Evolutionary conservation across 345 rosid species (phyloP).

Genomic region (Eucalyptus pauciflora): DNA sequence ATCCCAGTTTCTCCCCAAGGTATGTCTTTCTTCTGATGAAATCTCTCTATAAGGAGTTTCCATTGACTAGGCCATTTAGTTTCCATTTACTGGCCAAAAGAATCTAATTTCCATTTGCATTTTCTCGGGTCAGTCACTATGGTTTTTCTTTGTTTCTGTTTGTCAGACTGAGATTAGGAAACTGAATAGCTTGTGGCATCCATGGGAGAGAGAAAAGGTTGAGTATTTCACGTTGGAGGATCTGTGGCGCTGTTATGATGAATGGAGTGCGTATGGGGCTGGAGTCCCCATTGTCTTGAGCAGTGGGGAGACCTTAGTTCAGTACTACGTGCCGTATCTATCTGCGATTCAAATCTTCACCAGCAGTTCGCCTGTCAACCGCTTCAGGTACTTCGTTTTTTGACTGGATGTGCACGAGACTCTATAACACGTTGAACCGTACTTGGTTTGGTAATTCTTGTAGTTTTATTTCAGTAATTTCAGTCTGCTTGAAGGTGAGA

Average conservation of each 20-base stretch:
- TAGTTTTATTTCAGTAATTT: background rate
- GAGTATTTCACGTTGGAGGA: conserved; percentile 78
- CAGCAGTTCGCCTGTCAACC: conserved; percentile 55
- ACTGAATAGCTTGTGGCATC: conserved; percentile 85
- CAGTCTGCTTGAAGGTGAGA: background rate
- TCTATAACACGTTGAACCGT: background rate
- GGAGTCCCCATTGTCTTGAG: conserved; percentile 71
- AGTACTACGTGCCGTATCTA: conserved; percentile 94
- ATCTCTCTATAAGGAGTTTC: background rate
- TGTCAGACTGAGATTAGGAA: conserved; percentile 74
- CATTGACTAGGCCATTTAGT: background rate
- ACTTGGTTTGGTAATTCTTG: background rate
- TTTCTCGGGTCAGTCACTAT: background rate
- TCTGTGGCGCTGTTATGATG: conserved; percentile 86
- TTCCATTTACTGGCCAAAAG: background rate
- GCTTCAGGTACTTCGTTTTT: conserved; percentile 37
- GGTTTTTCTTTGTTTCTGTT: background rate
- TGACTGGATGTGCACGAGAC: background rate
- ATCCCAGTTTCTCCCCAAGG: conserved; percentile 89
- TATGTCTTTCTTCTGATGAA: conserved; percentile 1
- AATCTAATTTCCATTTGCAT: background rate
- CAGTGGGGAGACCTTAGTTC: conserved; percentile 76
- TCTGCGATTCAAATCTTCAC: conserved; percentile 95
- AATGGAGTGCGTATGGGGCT: conserved; percentile 99
- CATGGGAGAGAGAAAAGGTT: conserved; percentile 81